phyloP scores from a whole-genome alignment of 345 rosid species.

The Pseudoturritis turrita region DNA sequence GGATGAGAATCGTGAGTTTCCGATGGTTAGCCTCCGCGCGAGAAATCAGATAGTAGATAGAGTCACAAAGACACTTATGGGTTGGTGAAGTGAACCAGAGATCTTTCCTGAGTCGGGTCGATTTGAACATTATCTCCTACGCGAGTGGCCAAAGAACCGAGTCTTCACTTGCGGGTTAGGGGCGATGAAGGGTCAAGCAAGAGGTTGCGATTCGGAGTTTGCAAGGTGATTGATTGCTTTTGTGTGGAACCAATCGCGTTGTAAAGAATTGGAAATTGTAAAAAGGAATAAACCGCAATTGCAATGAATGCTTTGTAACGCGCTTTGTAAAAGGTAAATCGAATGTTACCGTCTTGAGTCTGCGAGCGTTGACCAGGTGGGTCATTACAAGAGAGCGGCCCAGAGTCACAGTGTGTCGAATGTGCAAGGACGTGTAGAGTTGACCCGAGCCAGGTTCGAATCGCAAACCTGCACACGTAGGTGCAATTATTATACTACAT shows the following conservation, averaged over 20 bases:
- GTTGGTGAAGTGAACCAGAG: constrained; percentile 49
- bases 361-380: not conserved
- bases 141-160: not conserved
- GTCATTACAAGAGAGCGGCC: not conserved
- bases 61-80: constrained; percentile 60
- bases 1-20: constrained; percentile 51
- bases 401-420: not conserved
- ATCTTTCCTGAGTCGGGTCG: too few species aligned
- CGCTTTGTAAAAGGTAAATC: not conserved
- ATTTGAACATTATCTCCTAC: not conserved
- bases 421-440: not conserved
- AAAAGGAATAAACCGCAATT: not conserved
- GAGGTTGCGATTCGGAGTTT: not conserved
- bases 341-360: not conserved
- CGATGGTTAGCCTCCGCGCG: constrained; percentile 41
- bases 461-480: not conserved
- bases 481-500: too few species aligned
- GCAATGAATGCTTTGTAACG: constrained; percentile 23
- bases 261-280: constrained; percentile 10
- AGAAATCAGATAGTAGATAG: constrained; percentile 55
- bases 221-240: not conserved
- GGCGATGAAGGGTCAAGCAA: not conserved
- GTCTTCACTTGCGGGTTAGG: not conserved
- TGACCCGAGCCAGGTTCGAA: not conserved
- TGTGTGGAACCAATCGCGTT: constrained; percentile 9